These are phyloP conservation scores for Dictyostelium capitatum DNA, from an alignment of 78 protist species.

Conservation along the genomic window DNA sequence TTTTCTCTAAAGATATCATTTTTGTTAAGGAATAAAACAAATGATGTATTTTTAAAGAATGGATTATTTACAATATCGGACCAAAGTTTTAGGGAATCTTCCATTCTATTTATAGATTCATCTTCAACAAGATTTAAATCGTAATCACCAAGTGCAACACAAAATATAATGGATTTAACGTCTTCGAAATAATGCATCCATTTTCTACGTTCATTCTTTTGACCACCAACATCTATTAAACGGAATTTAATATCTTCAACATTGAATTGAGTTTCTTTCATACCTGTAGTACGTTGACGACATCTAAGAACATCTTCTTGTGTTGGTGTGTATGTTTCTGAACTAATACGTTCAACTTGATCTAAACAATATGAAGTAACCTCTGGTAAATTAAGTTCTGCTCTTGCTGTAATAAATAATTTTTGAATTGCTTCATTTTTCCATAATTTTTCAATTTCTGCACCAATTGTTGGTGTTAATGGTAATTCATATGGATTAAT, in stretches of 20 bases:
- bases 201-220: slow-evolving; percentile 94
- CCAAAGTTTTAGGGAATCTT: slow-evolving; percentile 91
- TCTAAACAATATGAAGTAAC: slow-evolving; percentile 46
- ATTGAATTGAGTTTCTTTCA: slow-evolving; percentile 88
- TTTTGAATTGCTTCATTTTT: slow-evolving; percentile 31
- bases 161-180: slow-evolving; percentile 95
- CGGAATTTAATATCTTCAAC: slow-evolving; percentile 78
- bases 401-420: slow-evolving; percentile 10
- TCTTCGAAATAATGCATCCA: slow-evolving; percentile 97
- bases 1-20: slow-evolving; percentile 92
- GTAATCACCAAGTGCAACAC: slow-evolving; percentile 88
- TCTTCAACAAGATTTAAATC: slow-evolving; percentile 91
- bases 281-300: slow-evolving; percentile 96
- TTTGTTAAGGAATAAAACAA: slow-evolving; percentile 97
- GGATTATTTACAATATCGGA: slow-evolving; percentile 89
- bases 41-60: slow-evolving; percentile 92
- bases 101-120: slow-evolving; percentile 91
- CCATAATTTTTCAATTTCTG: slow-evolving; percentile 22
- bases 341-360: slow-evolving; percentile 30
- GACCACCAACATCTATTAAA: slow-evolving; percentile 97
- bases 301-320: slow-evolving; percentile 93
- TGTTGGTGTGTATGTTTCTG: slow-evolving; percentile 89
- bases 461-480: slow-evolving; percentile 30
- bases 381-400: slow-evolving; percentile 47
- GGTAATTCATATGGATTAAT: slow-evolving; percentile 72